Percentiles rank a stretch among this genome's conserved stretches.
These are phyloP conservation scores for Triticum dicoccoides DNA, from an alignment of 176 grass and related monocot species.

Conservation along the genomic window DNA sequence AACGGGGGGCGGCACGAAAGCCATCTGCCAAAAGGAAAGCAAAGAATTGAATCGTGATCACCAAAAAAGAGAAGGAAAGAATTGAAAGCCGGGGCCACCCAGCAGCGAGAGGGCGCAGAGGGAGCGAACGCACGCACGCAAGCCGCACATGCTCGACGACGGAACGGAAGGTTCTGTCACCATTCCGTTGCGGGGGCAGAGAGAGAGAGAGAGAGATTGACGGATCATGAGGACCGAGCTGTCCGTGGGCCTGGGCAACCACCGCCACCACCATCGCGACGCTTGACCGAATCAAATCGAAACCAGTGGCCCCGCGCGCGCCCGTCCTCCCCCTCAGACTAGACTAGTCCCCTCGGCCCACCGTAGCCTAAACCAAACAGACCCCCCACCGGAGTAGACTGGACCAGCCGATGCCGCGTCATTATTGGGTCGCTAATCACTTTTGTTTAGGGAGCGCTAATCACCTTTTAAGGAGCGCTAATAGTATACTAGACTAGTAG, in stretches of 20 bases:
- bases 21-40: too few relatives aligned
- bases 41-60: too few relatives aligned
- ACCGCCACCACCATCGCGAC: neutral
- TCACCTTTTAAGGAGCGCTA: too few relatives aligned
- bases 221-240: neutral
- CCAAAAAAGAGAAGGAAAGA: neutral
- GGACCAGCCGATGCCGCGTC: neutral
- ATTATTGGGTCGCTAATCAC: neutral
- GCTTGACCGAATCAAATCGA: conserved; percentile 22
- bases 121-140: too few relatives aligned
- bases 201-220: neutral
- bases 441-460: neutral
- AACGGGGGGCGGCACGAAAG: too few relatives aligned
- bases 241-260: conserved; percentile 10
- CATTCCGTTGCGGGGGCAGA: neutral
- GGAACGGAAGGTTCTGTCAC: neutral
- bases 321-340: too few relatives aligned
- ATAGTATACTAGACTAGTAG: too few relatives aligned
- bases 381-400: neutral
- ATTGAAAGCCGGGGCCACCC: neutral
- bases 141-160: neutral
- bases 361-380: too few relatives aligned
- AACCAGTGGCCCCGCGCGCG: neutral
- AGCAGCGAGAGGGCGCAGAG: neutral
- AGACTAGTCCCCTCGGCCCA: too few relatives aligned